A percentile compares a stretch with the other conserved stretches of the same genome.
These are phyloP conservation scores for Tricholoma hemisulphureum DNA, from an alignment of 768 basidiomycete genomes.

Conservation along the genomic window DNA sequence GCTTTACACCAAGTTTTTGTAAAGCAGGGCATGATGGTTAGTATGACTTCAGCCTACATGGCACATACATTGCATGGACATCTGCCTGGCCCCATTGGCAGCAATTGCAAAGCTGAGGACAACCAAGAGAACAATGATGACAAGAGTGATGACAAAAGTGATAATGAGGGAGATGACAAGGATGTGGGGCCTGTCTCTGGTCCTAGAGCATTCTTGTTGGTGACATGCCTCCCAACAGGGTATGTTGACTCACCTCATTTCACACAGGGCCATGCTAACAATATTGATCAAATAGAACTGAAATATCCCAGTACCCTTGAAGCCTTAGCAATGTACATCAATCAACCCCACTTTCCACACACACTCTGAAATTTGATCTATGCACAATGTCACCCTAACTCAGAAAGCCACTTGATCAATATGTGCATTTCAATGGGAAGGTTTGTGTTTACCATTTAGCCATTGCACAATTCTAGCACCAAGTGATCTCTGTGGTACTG, in stretches of 20 bases:
- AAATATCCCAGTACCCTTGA: neutral
- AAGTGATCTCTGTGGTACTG: no score
- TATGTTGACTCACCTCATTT: neutral
- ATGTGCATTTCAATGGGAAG: neutral
- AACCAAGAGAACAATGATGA: neutral
- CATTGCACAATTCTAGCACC: conserved; percentile 19
- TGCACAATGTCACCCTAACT: neutral
- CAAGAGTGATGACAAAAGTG: neutral
- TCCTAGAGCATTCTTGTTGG: neutral
- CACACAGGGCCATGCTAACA: neutral
- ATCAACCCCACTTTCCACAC: neutral
- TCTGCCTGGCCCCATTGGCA: neutral
- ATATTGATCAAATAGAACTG: neutral
- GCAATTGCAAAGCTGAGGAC: neutral
- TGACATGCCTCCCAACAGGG: neutral
- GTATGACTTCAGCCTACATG: neutral
- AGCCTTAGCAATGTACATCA: neutral
- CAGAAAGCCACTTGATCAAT: neutral
- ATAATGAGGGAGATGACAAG: neutral
- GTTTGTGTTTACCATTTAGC: conserved; percentile 15
- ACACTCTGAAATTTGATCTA: neutral
- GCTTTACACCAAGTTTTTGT: no score
- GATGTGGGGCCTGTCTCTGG: neutral
- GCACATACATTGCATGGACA: neutral
- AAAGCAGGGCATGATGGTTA: no score